A percentile compares a stretch with the other conserved stretches of the same genome.
Evolutionary conservation across 495 filamentous ascomycete genomes (phyloP).

Genomic region (Amorphotheca resinae): DNA sequence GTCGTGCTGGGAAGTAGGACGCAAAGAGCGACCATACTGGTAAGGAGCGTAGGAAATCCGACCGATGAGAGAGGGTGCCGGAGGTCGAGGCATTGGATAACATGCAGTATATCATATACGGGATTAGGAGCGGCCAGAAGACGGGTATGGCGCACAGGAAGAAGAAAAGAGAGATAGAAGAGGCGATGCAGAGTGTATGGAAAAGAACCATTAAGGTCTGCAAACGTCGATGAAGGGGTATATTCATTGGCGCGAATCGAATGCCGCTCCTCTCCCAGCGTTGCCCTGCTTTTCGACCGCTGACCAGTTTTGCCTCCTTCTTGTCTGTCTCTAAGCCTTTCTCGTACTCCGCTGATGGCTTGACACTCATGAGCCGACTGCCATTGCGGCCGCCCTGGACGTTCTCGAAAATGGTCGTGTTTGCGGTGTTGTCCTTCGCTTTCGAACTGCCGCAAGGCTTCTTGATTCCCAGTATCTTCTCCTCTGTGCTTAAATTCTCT

Average conservation of each 20-base stretch:
- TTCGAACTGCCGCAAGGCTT: conserved; percentile 2
- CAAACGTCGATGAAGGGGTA: conserved; percentile 72
- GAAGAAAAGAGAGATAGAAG: conserved; percentile 71
- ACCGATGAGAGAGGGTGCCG: conserved; percentile 61
- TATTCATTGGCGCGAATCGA: conserved; percentile 75
- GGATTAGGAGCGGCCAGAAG: conserved; percentile 82
- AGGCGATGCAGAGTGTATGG: conserved; percentile 72
- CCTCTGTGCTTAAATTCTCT: conserved; percentile 3
- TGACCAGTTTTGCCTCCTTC: conserved; percentile 2
- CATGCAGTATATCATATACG: conserved; percentile 75
- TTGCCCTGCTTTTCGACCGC: conserved; percentile 18
- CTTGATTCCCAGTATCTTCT: conserved; percentile 1
- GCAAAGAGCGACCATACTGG: conserved; percentile 80
- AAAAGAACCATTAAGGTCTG: conserved; percentile 79
- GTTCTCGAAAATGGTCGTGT: conserved; percentile 6
- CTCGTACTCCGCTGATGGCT: conserved; percentile 8
- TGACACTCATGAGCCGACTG: conserved; percentile 12
- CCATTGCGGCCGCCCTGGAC: conserved; percentile 5
- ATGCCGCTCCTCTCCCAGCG: conserved; percentile 28
- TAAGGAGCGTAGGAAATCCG: conserved; percentile 57
- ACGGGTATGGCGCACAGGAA: conserved; percentile 82
- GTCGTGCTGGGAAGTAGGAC: conserved; percentile 77
- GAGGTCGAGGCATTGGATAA: conserved; percentile 64
- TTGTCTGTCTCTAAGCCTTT: conserved; percentile 1
- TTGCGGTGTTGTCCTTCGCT: not conserved